A percentile compares a stretch with the other conserved stretches of the same genome.
Evolutionary conservation across 306 rosid genomes (phyloP).

Genomic region (Ceratonia siliqua): DNA sequence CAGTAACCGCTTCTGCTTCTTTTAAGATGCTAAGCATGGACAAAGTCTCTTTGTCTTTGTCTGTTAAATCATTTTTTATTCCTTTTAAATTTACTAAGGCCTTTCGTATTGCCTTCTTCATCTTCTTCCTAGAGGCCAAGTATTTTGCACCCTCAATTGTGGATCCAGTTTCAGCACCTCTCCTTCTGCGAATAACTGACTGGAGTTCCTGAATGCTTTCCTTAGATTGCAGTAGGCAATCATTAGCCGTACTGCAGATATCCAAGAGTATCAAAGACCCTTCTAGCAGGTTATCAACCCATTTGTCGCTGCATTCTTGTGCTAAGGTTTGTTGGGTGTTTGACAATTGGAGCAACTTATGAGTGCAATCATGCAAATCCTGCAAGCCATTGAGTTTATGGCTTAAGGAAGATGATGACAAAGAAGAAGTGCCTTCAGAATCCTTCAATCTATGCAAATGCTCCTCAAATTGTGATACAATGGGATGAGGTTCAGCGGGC

Average conservation of each 20-base stretch:
- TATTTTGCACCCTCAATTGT: neutral
- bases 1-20: constrained; percentile 27
- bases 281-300: neutral
- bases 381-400: constrained; percentile 16
- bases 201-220: neutral
- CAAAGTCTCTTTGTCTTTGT: neutral
- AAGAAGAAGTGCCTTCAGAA: constrained; percentile 29
- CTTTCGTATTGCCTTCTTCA: neutral
- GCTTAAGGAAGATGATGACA: constrained; percentile 23
- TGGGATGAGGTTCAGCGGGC: constrained; percentile 20
- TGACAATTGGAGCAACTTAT: constrained; percentile 25
- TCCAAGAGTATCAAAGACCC: constrained; percentile 15
- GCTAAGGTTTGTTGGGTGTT: constrained; percentile 17
- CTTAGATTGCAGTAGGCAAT: constrained; percentile 8
- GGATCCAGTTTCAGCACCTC: neutral
- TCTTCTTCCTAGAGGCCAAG: constrained; percentile 18
- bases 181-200: neutral
- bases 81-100: constrained; percentile 15
- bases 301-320: neutral
- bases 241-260: neutral
- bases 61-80: neutral
- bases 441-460: constrained; percentile 19
- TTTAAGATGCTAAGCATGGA: constrained; percentile 10
- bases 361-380: constrained; percentile 11
- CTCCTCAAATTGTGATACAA: constrained; percentile 26